Percentiles rank a stretch among this genome's conserved stretches.
phyloP scores from a whole-genome alignment of 163 green algal species.

The Smithsoniella earleae region DNA sequence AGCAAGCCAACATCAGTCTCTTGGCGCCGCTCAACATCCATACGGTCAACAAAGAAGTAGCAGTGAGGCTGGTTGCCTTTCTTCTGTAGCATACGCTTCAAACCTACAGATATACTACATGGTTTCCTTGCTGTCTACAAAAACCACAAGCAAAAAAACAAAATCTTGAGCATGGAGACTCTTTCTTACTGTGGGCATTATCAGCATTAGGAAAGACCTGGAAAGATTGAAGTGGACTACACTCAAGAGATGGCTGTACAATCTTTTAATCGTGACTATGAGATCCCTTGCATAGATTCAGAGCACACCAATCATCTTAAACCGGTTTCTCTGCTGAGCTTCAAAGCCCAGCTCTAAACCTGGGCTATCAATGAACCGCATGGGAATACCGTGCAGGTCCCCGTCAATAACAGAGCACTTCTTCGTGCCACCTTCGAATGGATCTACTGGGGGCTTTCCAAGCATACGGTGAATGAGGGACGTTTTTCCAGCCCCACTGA shows the following conservation, averaged over 20 bases:
- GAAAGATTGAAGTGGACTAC: no score
- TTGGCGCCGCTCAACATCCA: background rate
- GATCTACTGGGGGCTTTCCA: background rate
- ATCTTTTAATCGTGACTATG: background rate
- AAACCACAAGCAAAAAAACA: no score
- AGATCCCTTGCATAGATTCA: background rate
- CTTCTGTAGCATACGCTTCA: background rate
- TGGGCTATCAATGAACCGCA: slow-evolving; percentile 20
- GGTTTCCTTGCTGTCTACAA: no score
- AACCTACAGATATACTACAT: background rate
- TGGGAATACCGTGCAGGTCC: background rate
- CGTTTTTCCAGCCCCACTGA: slow-evolving; percentile 20
- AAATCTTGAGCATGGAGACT: background rate
- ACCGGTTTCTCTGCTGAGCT: slow-evolving; percentile 21
- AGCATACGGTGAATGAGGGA: slow-evolving; percentile 12
- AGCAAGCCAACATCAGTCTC: slow-evolving; percentile 3
- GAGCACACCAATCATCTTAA: slow-evolving; percentile 6
- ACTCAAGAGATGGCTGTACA: no score
- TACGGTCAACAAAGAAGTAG: slow-evolving; percentile 22
- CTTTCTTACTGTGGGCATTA: no score
- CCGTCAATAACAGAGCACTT: background rate
- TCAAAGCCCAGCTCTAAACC: slow-evolving; percentile 22
- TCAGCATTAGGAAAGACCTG: no score
- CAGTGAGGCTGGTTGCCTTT: slow-evolving; percentile 12
- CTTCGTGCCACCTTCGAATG: slow-evolving; percentile 11